Base-by-base conservation (phyloP, 805 yeast species). In the Candida tibetensis region DNA sequence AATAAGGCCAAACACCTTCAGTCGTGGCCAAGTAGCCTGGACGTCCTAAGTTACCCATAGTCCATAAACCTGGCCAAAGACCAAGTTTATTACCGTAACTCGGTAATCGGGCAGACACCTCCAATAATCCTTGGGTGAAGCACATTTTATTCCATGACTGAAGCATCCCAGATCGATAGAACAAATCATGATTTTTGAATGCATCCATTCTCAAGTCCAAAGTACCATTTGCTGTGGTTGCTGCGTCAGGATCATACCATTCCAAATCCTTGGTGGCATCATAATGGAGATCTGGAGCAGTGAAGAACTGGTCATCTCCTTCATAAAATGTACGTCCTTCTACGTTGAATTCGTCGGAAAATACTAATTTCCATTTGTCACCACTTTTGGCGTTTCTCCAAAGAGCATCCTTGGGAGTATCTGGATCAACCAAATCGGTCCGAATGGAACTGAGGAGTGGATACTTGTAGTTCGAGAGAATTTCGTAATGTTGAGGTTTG, bases 21-120 rank as follows among this genome's bases (percentile, higher is more conserved):
- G 96, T 79, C 3, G 91, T 71, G 4, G 95, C 87, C 66, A 79
- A 64, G 56, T 78, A 90, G 8, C 98, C 98, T 0, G 97, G 95
- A 51, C 97, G 78, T 18, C 85, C 98, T 47, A 90, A 70, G 55
- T 90, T 90, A 31, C 97, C 97, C 79, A 90, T 71, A 4, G 96
- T 76, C 97, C 97, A 90, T 41, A 87, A 51, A 71, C 96, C 98
- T 1, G 98, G 97, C 98, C 98, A 90, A 47, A 90, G 67, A 15
- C 98, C 98, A 4, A 83, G 69, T 21, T 82, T 72, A 39, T 77
- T 68, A 51, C 95, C 95, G 49, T 75, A 76, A 45, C 87, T 86
- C 23, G 97, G 96, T 45, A 90, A 64, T 42, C 74, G 74, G 0
- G 85, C 91, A 7, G 88, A 79, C 4, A 84, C 77, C 56, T 86